These are phyloP conservation scores for Cladosporium halotolerans DNA, from an alignment of 2,329 filamentous ascomycete species.

Conservation along the genomic window DNA sequence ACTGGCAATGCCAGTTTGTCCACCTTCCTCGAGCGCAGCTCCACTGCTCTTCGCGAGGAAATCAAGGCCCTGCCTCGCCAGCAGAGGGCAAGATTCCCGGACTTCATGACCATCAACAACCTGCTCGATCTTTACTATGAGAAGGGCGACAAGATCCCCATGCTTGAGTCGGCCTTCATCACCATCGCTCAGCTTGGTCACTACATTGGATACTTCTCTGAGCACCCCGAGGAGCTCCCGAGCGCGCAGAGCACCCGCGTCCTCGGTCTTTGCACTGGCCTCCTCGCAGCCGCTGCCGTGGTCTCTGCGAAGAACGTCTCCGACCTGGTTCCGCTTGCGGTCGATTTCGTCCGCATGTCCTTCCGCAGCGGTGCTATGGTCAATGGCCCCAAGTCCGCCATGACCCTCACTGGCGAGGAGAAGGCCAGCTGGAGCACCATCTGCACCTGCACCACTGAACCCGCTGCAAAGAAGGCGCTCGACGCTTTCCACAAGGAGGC, in stretches of 20 bases:
- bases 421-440: conserved; percentile 63
- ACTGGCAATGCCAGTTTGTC: conserved; percentile 53
- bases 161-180: conserved; percentile 59
- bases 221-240: conserved; percentile 49
- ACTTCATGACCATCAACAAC: conserved; percentile 57
- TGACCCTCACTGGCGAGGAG: conserved; percentile 49
- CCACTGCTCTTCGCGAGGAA: conserved; percentile 55
- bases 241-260: conserved; percentile 46
- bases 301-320: conserved; percentile 57
- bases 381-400: conserved; percentile 36
- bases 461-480: conserved; percentile 46
- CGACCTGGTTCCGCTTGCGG: conserved; percentile 55
- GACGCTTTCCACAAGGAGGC: conserved; percentile 53
- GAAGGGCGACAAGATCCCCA: conserved; percentile 52
- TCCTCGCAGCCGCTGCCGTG: conserved; percentile 63
- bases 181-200: conserved; percentile 61
- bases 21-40: conserved; percentile 55
- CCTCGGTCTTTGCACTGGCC: conserved; percentile 62
- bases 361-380: conserved; percentile 55
- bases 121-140: conserved; percentile 59
- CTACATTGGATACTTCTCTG: conserved; percentile 57
- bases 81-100: conserved; percentile 54
- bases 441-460: conserved; percentile 51
- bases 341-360: conserved; percentile 59
- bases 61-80: conserved; percentile 51